Evolutionary conservation across 768 basidiomycete species (phyloP).

Genomic region (Agaricus subrufescens): DNA sequence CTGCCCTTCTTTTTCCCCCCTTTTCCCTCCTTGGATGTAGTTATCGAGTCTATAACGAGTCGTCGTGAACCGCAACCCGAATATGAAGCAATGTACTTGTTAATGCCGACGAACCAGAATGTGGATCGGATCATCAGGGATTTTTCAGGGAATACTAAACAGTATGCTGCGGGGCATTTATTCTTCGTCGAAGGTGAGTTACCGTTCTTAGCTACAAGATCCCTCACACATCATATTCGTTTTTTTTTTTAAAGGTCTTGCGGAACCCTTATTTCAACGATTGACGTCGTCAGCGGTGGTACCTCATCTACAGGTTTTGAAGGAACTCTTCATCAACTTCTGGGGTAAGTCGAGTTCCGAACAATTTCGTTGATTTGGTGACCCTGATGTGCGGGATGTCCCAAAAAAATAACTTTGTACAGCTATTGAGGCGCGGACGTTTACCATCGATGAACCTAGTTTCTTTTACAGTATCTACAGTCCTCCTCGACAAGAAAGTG

Average conservation of each 20-base stretch:
- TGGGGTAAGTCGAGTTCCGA: constrained; percentile 57
- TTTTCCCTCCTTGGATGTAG: constrained; percentile 34
- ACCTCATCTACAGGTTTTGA: constrained; percentile 68
- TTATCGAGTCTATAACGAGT: constrained; percentile 86
- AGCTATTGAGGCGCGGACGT: constrained; percentile 87
- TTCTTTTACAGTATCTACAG: constrained; percentile 89
- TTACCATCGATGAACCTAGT: constrained; percentile 72
- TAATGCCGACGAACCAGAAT: constrained; percentile 95
- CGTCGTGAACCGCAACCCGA: constrained; percentile 78
- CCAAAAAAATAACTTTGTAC: too few relatives aligned
- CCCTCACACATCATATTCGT: not conserved
- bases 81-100: constrained; percentile 89
- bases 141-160: constrained; percentile 49
- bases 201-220: too few relatives aligned
- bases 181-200: constrained; percentile 85
- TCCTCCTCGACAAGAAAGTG: constrained; percentile 69
- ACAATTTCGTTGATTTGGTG: not conserved
- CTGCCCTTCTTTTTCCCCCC: too few relatives aligned
- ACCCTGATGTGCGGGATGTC: constrained; percentile 1
- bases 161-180: constrained; percentile 83
- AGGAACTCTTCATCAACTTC: constrained; percentile 91
- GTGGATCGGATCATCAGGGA: constrained; percentile 88
- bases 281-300: constrained; percentile 74
- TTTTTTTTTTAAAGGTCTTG: constrained; percentile 47
- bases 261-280: constrained; percentile 72